These are phyloP conservation scores for Teratosphaeria gauchensis DNA, from an alignment of 2,329 filamentous ascomycete species.

Conservation along the genomic window DNA sequence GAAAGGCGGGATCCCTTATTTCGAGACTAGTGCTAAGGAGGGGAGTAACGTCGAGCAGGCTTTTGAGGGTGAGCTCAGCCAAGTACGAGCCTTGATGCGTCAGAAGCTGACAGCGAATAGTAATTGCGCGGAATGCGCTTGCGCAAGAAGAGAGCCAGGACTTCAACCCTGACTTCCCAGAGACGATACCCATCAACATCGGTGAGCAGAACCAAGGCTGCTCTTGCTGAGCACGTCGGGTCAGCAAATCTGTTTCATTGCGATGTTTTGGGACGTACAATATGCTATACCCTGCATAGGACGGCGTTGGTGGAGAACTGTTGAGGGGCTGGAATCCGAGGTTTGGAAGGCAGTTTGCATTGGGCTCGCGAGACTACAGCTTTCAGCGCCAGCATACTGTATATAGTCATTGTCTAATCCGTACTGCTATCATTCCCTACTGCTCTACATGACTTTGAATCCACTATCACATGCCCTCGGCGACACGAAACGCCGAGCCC, in stretches of 20 bases:
- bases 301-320: not conserved
- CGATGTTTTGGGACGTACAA: not conserved
- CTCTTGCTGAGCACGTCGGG: conserved; percentile 54
- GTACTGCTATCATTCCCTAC: not conserved
- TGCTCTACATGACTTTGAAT: not conserved
- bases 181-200: conserved; percentile 96
- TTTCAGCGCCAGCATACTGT: not conserved
- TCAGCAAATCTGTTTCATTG: not conserved
- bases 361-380: not conserved
- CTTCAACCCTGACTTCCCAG: conserved; percentile 93
- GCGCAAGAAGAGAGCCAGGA: conserved; percentile 97
- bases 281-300: not conserved
- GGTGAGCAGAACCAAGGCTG: conserved; percentile 90
- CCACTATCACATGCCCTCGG: not conserved
- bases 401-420: not conserved
- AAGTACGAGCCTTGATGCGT: not conserved
- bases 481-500: not conserved
- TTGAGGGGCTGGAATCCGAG: not conserved
- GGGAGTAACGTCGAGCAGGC: conserved; percentile 94
- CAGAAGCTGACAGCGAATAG: conserved; percentile 36
- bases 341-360: not conserved
- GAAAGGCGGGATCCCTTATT: conserved; percentile 95
- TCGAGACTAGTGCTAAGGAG: conserved; percentile 98
- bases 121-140: conserved; percentile 90
- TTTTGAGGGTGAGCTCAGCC: conserved; percentile 47